Conservation (phyloP, 352 stramenopile species). For the Phytophthora gonapodyides region DNA sequence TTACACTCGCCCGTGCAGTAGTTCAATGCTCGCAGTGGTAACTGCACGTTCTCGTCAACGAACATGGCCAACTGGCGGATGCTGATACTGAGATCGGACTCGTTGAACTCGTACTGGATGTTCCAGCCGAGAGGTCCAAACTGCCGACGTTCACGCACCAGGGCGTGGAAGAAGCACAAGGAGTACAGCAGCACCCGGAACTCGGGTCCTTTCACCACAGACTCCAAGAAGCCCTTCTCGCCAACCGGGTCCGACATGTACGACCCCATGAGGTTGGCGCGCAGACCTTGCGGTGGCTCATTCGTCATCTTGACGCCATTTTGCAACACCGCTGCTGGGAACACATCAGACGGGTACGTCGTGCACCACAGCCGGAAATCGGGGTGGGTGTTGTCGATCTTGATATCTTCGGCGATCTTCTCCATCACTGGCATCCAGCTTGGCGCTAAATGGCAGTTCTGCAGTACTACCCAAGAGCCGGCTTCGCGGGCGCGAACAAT, state of each 20-base stretch:
- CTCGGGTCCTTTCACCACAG: slow-evolving; percentile 68
- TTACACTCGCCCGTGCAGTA: slow-evolving; percentile 90
- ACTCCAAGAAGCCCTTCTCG: slow-evolving; percentile 89
- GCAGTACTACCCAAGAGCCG: slow-evolving; percentile 91
- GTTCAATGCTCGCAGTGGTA: slow-evolving; percentile 73
- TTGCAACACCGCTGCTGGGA: slow-evolving; percentile 93
- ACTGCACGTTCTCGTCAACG: slow-evolving; percentile 89
- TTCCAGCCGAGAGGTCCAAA: slow-evolving; percentile 96
- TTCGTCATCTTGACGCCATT: slow-evolving; percentile 98
- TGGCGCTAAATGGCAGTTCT: slow-evolving; percentile 91
- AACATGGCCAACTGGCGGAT: slow-evolving; percentile 94
- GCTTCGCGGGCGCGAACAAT: slow-evolving; percentile 81
- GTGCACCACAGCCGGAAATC: slow-evolving; percentile 95
- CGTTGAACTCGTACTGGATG: slow-evolving; percentile 97
- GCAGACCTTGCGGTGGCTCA: slow-evolving; percentile 91
- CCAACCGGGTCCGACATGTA: slow-evolving; percentile 93
- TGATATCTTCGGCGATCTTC: slow-evolving; percentile 89
- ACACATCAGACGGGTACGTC: slow-evolving; percentile 94
- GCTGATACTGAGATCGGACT: slow-evolving; percentile 93
- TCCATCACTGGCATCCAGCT: slow-evolving; percentile 96
- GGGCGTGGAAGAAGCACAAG: slow-evolving; percentile 92
- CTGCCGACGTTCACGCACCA: slow-evolving; percentile 92
- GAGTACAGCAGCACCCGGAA: slow-evolving; percentile 92
- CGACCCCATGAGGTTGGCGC: slow-evolving; percentile 91
- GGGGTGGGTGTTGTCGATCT: slow-evolving; percentile 76